These are phyloP conservation scores for Ogataea salicorniae DNA, from an alignment of 805 yeast species.

Conservation along the genomic window DNA sequence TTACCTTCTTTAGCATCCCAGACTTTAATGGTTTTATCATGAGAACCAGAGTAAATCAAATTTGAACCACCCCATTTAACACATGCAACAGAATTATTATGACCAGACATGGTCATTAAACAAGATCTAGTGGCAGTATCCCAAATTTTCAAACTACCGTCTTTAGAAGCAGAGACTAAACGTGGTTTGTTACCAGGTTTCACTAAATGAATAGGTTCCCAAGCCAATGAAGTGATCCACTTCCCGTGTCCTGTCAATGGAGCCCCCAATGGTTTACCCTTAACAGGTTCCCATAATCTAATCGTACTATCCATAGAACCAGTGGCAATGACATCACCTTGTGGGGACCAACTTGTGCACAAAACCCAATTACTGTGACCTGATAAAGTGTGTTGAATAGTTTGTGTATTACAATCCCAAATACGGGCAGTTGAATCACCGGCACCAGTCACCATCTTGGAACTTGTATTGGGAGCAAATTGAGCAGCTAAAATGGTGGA, in stretches of 20 bases:
- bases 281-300: slow-evolving; percentile 76
- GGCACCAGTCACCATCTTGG: slow-evolving; percentile 88
- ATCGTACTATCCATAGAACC: slow-evolving; percentile 93
- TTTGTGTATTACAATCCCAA: slow-evolving; percentile 96
- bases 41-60: slow-evolving; percentile 81
- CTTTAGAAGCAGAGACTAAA: slow-evolving; percentile 85
- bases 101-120: slow-evolving; percentile 74
- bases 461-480: slow-evolving; percentile 85
- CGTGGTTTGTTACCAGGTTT: slow-evolving; percentile 61
- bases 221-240: slow-evolving; percentile 83
- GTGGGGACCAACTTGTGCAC: slow-evolving; percentile 88
- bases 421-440: slow-evolving; percentile 95
- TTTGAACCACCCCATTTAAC: slow-evolving; percentile 97
- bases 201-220: slow-evolving; percentile 92
- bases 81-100: slow-evolving; percentile 83
- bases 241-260: slow-evolving; percentile 78
- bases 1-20: slow-evolving; percentile 84
- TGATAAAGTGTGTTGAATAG: slow-evolving; percentile 71
- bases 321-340: slow-evolving; percentile 86
- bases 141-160: slow-evolving; percentile 87
- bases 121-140: slow-evolving; percentile 68
- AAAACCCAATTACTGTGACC: slow-evolving; percentile 95
- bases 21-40: slow-evolving; percentile 86
- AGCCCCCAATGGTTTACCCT: slow-evolving; percentile 70
- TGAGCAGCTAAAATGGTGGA: slow-evolving; percentile 87